Base-by-base conservation (phyloP, 176 grass and related monocot genomes). In the Ananas comosus region DNA sequence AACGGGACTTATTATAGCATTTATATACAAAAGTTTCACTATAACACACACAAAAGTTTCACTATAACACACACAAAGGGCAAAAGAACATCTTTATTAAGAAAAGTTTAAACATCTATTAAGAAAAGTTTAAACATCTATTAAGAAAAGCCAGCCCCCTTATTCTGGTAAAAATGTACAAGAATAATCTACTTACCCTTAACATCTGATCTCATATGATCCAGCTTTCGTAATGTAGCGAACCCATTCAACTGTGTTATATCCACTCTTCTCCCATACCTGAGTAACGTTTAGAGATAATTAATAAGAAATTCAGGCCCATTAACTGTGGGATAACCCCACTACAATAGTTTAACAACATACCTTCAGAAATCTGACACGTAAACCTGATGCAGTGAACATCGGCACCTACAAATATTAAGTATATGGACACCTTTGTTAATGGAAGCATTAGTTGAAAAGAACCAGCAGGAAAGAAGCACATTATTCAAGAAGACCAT, bases 211-310 rank as follows among this genome's bases (percentile, higher is more conserved):
- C 78, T 99, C 95, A 11, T 99, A 99, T 59, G 95, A 93, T 72
- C 95, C 95, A n/a, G 95, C 95, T 77, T 91, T 93, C 1, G 95
- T 94, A 57, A 99, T 99, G 72, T 99, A 99, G 75, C 90, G 95
- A 76, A 99, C 95, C 95, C 95, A 99, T 78, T 99, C 95, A 50
- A 99, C 95, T 14, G 95, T 99, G 80, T 99, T 99, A 66, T 99
- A 99, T 76, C 95, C 95, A 76, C 95, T 99, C 85, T 99, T 99
- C 70, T 99, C 95, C 95, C 95, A 99, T 4, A 99, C 95, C 95
- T 99, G 64, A 51, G 84, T 72, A 76, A 22, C 1, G 56, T 22
- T 61, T 22, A 9, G 10, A 61, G 56, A 61, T 16, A 4, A 21
- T 22, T 61, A 61, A 61, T 16, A 16, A 7, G 10, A 61, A 79